Evolutionary conservation across 192 early-diverging fungal species (phyloP), one percentile per base, ranked within the genome.

Genomic region (Kappamyces sp.): DNA sequence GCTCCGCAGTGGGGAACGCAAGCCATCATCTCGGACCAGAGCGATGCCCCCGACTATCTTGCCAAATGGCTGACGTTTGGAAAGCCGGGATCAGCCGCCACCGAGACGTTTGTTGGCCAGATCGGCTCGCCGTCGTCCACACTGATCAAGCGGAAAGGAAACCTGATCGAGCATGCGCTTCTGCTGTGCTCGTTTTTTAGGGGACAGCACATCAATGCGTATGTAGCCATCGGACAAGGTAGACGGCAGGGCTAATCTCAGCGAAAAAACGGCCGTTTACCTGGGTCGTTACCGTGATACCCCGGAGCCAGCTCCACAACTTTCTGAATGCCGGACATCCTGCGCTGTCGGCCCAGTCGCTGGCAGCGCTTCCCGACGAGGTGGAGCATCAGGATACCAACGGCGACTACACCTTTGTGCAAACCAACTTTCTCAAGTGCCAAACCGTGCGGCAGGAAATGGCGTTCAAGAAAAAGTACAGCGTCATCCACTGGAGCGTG

Each of bases 221-320:
- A 45, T 63, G 50, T 75, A 29, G 67, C 73, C 0, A 15, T 75
- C n/a, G 73, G 73, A 2, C 29, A 60, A 59, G 55, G 66, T 60
- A n/a, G 8, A 43, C 39, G 15, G 12, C 37, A 5, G 3, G 9
- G 50, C n/a, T 7, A 11, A 8, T 9, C 41, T 2, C 14, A 72
- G 70, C 62, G 14, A 73, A 73, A 41, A 31, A 36, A 14, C 38
- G 69, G n/a, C 55, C 60, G 3, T 73, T 74, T 35, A 54, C 54
- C 11, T 74, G 72, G 72, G 72, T 74, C n/a, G 59, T 69, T 9
- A 75, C 72, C 4, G 61, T 74, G 8, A 53, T 15, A 32, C 7
- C 5, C 9, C n/a, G 61, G n/a, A n/a, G n/a, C n/a, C n/a, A n/a
- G n/a, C n/a, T n/a, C n/a, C n/a, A n/a, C n/a, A n/a, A n/a, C n/a